Evolutionary conservation across 371 early-diverging fungal species (phyloP), one percentile per base, ranked within the genome.

Genomic region (Batkoa obscura): DNA sequence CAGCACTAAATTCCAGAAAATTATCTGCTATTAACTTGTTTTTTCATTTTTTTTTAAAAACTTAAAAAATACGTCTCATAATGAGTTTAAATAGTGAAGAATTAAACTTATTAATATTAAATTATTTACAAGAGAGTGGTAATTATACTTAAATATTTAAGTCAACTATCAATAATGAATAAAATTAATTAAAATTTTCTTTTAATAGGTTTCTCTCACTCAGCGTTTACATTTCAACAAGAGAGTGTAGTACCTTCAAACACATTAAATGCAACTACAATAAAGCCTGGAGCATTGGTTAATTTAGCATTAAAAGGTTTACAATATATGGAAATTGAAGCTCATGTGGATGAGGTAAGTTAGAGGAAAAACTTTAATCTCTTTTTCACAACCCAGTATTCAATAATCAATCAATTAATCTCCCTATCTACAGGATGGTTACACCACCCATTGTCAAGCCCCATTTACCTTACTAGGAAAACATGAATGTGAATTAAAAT

Each of bases 221-320:
- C 91, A 9, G 74, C 86, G 12, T 95, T 88, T 66, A 79, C 86
- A 3, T 93, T 95, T 68, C 83, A 83, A 57, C 79, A 86, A 60
- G 96, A 95, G 62, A 80, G 85, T 62, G 74, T 92, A 55, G 72
- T 78, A 64, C 76, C 78, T 60, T 72, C 72, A 32, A 77, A 80
- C 41, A 71, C 71, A 52, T 71, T 78, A 58, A 74, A 68, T 49
- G 23, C 23, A 23, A 74, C 71, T 55, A 78, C 73, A 49, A 84
- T 93, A 37, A 75, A 76, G 43, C 88, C 90, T 30, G 97, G 95
- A 3, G 79, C 83, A 3, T 74, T 96, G 33, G 83, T 96, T 41
- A 77, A 72, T 61, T 72, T 90, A 9, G 72, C 94, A 56, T 94
- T 94, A 58, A 92, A 91, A 65, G 97, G 92, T 0, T 72, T 96